Conservation (phyloP, 1,139 yeast species). For the Suhomyces coccinellae region DNA sequence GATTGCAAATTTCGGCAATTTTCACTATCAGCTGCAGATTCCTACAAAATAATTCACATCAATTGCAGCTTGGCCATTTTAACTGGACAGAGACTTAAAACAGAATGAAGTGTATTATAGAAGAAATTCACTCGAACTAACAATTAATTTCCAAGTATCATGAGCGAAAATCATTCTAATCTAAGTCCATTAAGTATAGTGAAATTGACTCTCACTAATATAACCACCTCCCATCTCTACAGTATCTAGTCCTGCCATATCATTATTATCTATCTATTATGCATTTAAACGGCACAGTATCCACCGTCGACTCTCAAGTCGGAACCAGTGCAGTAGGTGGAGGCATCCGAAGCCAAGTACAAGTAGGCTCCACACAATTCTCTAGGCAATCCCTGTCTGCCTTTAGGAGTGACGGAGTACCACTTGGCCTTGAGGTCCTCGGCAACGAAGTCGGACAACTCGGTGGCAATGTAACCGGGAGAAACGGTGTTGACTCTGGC, state of each 20-base stretch:
- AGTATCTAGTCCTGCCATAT: not conserved
- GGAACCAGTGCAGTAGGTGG: conserved; percentile 47
- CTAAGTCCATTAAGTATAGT: no score
- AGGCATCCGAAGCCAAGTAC: conserved; percentile 29
- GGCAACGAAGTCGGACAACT: conserved; percentile 25
- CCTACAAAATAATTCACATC: no score
- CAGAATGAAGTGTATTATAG: no score
- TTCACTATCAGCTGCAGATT: no score
- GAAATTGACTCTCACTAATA: not conserved
- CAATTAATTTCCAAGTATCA: no score
- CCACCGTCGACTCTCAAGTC: conserved; percentile 52
- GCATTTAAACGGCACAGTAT: conserved; percentile 32
- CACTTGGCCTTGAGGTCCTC: conserved; percentile 21
- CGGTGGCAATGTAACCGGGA: conserved; percentile 33
- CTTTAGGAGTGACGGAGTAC: conserved; percentile 25
- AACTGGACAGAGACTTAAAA: no score
- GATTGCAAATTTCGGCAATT: no score
- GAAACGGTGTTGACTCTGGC: conserved; percentile 36
- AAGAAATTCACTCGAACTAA: no score
- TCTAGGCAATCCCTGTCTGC: conserved; percentile 24
- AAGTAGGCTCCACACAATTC: conserved; percentile 27
- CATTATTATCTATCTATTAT: conserved; percentile 7
- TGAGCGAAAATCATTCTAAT: no score
- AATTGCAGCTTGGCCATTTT: no score
- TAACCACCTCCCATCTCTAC: not conserved